A percentile compares a stretch with the other conserved stretches of the same genome.
Evolutionary conservation across 495 filamentous ascomycete genomes (phyloP).

Genomic region (Xylaria grammica): DNA sequence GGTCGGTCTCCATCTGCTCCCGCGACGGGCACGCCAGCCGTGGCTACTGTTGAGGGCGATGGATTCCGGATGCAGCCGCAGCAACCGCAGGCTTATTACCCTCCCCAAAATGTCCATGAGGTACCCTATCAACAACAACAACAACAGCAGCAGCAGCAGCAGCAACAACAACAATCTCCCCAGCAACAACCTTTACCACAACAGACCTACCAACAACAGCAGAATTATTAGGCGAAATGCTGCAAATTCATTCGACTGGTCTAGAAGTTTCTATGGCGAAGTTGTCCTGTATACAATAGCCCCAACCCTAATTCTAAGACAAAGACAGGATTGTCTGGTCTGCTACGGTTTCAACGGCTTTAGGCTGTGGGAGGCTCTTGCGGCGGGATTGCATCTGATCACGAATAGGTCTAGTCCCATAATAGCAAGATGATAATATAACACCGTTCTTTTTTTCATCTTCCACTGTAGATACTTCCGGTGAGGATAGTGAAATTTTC

Average conservation of each 20-base stretch:
- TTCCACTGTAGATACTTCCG: background rate
- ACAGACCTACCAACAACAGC: conserved; percentile 4
- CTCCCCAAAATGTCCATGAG: conserved; percentile 26
- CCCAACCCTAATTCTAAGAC: background rate
- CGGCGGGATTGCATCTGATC: background rate
- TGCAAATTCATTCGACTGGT: too few relatives aligned
- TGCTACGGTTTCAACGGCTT: background rate
- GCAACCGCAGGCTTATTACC: conserved; percentile 31
- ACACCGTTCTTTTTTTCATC: background rate
- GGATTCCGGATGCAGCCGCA: conserved; percentile 34
- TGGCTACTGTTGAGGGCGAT: conserved; percentile 11
- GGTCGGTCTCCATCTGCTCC: background rate
- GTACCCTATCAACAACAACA: conserved; percentile 18
- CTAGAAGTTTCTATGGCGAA: background rate
- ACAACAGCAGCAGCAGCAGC: conserved; percentile 8
- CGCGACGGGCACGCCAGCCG: background rate
- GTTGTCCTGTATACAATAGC: background rate
- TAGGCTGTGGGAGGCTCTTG: background rate
- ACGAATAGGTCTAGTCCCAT: conserved; percentile 7
- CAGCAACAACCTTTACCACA: conserved; percentile 7
- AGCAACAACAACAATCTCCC: background rate
- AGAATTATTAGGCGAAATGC: background rate
- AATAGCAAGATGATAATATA: conserved; percentile 16
- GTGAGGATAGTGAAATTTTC: background rate
- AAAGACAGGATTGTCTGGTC: conserved; percentile 4